phyloP scores from a whole-genome alignment of 305 asterid species.

The Solanum aculeatissimum region DNA sequence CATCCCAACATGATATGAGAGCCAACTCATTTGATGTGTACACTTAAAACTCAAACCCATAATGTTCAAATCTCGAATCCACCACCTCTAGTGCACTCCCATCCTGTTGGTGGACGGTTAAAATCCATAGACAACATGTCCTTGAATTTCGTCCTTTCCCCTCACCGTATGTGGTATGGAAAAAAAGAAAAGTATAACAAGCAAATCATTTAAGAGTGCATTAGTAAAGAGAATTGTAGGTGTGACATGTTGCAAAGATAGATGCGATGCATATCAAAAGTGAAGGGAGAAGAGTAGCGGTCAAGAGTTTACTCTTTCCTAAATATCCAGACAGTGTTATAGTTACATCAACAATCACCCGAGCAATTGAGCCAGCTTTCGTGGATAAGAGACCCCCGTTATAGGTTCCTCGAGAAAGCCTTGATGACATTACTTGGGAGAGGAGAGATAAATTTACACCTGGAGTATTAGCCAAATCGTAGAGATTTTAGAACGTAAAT shows the following conservation, averaged over 20 bases:
- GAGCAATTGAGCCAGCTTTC: constrained; percentile 96
- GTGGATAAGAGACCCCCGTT: constrained; percentile 94
- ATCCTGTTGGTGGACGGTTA: not conserved
- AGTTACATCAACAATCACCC: constrained; percentile 89
- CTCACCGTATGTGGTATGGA: not conserved
- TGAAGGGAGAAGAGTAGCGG: constrained; percentile 77
- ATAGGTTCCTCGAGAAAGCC: constrained; percentile 95
- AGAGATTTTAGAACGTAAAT: not conserved
- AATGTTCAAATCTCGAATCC: not conserved
- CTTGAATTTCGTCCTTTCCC: not conserved
- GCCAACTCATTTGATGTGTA: not conserved
- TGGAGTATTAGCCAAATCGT: not conserved
- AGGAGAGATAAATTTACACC: constrained; percentile 89
- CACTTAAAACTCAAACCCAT: not conserved
- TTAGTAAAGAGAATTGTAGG: constrained; percentile 80
- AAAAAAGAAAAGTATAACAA: not conserved
- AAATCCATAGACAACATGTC: not conserved
- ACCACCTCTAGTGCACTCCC: not conserved
- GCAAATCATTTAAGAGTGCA: not conserved
- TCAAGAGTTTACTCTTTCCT: constrained; percentile 56
- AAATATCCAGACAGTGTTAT: constrained; percentile 74
- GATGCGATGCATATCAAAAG: constrained; percentile 63
- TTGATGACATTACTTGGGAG: constrained; percentile 93
- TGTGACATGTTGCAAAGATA: constrained; percentile 70
- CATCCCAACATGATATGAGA: not conserved